A percentile compares a stretch with the other conserved stretches of the same genome.
phyloP scores from a whole-genome alignment of 2,329 filamentous ascomycete species.

The Monosporascus sp. region DNA sequence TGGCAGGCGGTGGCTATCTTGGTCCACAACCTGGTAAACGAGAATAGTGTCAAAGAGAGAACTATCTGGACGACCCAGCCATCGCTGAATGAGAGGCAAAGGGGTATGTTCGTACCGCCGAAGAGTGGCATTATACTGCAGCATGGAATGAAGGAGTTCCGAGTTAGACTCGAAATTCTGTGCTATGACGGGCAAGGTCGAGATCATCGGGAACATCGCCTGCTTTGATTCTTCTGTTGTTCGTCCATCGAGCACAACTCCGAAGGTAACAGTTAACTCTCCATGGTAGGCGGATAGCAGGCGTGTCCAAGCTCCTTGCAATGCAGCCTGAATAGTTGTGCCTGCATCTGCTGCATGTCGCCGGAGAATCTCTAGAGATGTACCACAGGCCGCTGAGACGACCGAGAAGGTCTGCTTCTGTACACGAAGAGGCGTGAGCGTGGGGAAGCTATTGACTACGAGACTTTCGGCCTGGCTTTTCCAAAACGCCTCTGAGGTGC shows the following conservation, averaged over 20 bases:
- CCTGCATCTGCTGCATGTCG: conserved; percentile 49
- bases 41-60: conserved; percentile 80
- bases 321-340: conserved; percentile 70
- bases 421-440: conserved; percentile 60
- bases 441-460: conserved; percentile 68
- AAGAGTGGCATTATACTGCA: conserved; percentile 59
- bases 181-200: conserved; percentile 71
- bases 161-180: conserved; percentile 48
- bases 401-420: conserved; percentile 27
- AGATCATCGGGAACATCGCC: conserved; percentile 72
- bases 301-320: conserved; percentile 74
- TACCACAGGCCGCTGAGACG: conserved; percentile 32
- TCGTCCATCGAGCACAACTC: conserved; percentile 74
- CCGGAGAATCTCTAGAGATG: conserved; percentile 46
- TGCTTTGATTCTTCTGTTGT: conserved; percentile 53
- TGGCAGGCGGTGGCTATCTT: conserved; percentile 20
- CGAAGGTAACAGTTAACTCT: conserved; percentile 70
- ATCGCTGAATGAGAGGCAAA: conserved; percentile 66
- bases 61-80: conserved; percentile 60
- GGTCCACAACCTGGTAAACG: conserved; percentile 65
- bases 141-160: conserved; percentile 57
- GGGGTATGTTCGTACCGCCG: conserved; percentile 69
- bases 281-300: conserved; percentile 73
- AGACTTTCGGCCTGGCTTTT: conserved; percentile 44
- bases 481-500: conserved; percentile 57